A percentile compares a stretch with the other conserved stretches of the same genome.
phyloP scores from a whole-genome alignment of 768 basidiomycete species.

The Mycena filopes region DNA sequence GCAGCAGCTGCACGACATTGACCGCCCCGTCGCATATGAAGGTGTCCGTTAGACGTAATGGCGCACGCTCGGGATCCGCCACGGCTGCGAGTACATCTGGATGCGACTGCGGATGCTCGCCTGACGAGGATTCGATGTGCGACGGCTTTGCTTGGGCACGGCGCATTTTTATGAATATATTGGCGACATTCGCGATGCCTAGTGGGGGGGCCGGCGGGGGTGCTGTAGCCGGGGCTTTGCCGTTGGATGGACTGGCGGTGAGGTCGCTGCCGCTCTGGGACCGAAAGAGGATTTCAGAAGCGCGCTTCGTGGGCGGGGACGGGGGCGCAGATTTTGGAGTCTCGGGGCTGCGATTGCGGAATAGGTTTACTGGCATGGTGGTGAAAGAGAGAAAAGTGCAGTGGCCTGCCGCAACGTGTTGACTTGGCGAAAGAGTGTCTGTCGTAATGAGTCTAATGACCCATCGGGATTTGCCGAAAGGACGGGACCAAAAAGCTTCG shows the following conservation, averaged over 20 bases:
- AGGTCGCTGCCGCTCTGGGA: constrained; percentile 6
- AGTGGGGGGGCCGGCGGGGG: constrained; percentile 36
- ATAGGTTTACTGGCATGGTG: constrained; percentile 29
- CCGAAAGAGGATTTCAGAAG: constrained; percentile 10
- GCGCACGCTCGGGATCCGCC: constrained; percentile 37
- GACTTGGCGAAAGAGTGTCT: constrained; percentile 4
- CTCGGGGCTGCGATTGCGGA: constrained; percentile 23
- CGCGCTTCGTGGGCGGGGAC: constrained; percentile 17
- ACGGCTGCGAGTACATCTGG: constrained; percentile 42
- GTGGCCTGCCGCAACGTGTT: constrained; percentile 16
- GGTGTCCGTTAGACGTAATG: constrained; percentile 48
- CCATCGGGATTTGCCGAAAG: background rate
- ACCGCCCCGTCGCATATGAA: constrained; percentile 74
- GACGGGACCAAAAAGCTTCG: constrained; percentile 4
- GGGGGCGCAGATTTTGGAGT: constrained; percentile 12
- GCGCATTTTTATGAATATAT: constrained; percentile 64
- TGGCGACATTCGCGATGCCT: constrained; percentile 56
- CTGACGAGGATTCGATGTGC: constrained; percentile 49
- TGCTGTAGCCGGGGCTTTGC: constrained; percentile 1
- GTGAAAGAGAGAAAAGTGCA: constrained; percentile 6
- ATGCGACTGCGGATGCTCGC: constrained; percentile 52
- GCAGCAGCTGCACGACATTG: constrained; percentile 65
- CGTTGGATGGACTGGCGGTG: constrained; percentile 5
- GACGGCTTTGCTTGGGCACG: constrained; percentile 45
- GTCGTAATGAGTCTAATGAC: background rate